Conservation (phyloP, 208 protist species). For the Trypanosoma cruzi region DNA sequence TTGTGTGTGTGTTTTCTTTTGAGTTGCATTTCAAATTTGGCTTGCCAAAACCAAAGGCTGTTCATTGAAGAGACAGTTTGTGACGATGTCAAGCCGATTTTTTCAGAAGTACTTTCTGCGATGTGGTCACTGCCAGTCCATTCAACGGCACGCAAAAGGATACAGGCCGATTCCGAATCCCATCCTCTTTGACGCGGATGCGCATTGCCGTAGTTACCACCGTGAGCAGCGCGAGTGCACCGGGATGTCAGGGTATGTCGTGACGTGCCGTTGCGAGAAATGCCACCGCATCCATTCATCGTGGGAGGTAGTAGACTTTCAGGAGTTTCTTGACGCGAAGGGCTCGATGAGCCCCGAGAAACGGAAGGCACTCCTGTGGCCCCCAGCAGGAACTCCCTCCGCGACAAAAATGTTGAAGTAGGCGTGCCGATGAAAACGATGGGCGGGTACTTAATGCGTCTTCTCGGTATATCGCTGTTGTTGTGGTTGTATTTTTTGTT, state of each 20-base stretch:
- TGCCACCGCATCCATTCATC: conserved; percentile 74
- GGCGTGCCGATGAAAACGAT: background rate
- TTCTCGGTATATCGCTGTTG: too few species aligned
- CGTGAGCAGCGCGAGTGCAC: conserved; percentile 66
- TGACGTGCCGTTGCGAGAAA: conserved; percentile 63
- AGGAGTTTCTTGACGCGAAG: conserved; percentile 79
- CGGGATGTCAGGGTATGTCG: conserved; percentile 55
- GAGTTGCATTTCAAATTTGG: too few species aligned
- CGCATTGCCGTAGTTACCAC: conserved; percentile 81
- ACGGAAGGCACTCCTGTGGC: conserved; percentile 26
- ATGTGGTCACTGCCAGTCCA: conserved; percentile 65
- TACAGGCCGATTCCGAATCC: conserved; percentile 88
- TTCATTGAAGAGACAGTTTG: background rate
- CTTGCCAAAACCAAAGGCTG: background rate
- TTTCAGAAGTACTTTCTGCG: conserved; percentile 80
- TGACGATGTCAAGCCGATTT: conserved; percentile 75
- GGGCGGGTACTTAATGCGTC: background rate
- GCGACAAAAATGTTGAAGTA: background rate
- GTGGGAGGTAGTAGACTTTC: conserved; percentile 72
- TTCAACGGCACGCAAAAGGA: conserved; percentile 70
- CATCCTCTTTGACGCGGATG: conserved; percentile 86
- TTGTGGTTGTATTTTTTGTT: too few species aligned
- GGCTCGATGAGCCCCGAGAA: conserved; percentile 50
- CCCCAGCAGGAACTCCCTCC: background rate
- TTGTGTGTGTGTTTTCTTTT: too few species aligned